Evolutionary conservation across 139 green algal genomes (phyloP).

Genomic region (Tetradesmus obliquus): DNA sequence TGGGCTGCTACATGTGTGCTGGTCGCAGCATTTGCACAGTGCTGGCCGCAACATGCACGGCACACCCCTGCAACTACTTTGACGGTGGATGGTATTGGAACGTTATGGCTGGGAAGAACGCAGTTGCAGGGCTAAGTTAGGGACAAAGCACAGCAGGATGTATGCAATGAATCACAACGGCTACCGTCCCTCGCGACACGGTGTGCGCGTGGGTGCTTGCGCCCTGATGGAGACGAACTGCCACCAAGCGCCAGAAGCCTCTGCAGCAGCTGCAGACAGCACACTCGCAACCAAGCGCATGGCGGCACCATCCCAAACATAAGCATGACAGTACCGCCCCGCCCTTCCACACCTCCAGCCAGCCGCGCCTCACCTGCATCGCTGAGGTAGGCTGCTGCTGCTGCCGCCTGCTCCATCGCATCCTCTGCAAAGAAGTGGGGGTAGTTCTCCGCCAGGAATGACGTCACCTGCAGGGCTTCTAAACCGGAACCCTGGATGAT

Average conservation of each 20-base stretch:
- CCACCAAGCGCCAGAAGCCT: neutral
- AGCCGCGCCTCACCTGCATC: conserved; percentile 35
- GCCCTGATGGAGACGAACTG: too few species aligned
- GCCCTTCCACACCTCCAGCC: neutral
- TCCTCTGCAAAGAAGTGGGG: conserved; percentile 61
- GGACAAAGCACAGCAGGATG: neutral
- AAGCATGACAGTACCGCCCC: too few species aligned
- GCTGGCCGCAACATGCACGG: too few species aligned
- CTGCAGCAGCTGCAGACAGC: neutral
- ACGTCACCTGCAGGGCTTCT: conserved; percentile 55
- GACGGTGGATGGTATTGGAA: too few species aligned
- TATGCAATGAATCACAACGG: neutral
- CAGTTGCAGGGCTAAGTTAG: neutral
- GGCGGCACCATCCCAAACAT: too few species aligned
- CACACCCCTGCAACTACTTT: too few species aligned
- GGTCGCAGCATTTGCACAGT: too few species aligned
- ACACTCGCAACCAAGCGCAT: too few species aligned
- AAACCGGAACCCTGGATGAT: conserved; percentile 62
- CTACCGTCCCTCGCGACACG: too few species aligned
- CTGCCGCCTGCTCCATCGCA: conserved; percentile 59
- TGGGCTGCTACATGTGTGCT: too few species aligned
- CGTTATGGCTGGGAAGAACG: too few species aligned
- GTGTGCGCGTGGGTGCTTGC: too few species aligned
- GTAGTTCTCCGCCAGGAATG: conserved; percentile 81
- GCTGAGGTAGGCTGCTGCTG: conserved; percentile 60